These are phyloP conservation scores for Suillus spraguei DNA, from an alignment of 768 basidiomycete genomes.

Conservation along the genomic window DNA sequence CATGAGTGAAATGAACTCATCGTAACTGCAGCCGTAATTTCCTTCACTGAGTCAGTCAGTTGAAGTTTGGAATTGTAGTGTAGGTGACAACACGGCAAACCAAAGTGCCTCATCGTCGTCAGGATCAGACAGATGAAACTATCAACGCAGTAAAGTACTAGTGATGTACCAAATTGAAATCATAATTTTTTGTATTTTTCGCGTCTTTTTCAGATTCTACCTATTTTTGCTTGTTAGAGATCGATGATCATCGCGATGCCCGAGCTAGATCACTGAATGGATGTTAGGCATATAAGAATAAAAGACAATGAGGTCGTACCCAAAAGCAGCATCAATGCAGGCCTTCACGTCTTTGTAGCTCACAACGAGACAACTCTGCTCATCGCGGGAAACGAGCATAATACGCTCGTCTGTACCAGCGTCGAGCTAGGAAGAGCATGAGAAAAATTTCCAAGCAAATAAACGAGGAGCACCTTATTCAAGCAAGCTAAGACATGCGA, in stretches of 20 bases:
- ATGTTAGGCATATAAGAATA: neutral
- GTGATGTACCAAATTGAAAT: neutral
- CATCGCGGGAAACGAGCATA: conserved; percentile 94
- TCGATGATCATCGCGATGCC: conserved; percentile 22
- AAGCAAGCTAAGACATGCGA: conserved; percentile 89
- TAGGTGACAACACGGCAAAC: neutral
- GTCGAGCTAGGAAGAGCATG: conserved; percentile 64
- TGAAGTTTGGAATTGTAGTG: neutral
- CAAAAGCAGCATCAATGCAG: conserved; percentile 83
- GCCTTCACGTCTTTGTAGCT: conserved; percentile 90
- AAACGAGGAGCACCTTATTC: conserved; percentile 71
- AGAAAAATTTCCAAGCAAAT: neutral
- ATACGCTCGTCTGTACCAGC: conserved; percentile 91
- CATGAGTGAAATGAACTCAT: neutral
- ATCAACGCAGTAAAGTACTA: neutral
- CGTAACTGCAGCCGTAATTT: neutral
- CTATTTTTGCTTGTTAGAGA: conserved; percentile 48
- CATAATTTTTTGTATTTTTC: conserved; percentile 47
- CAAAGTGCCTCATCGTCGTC: neutral
- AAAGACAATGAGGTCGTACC: conserved; percentile 45
- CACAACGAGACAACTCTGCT: conserved; percentile 94
- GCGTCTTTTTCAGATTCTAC: conserved; percentile 70
- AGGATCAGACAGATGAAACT: neutral
- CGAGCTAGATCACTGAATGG: conserved; percentile 48
- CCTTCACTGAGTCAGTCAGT: neutral